Evolutionary conservation across 1,139 yeast genomes (phyloP).

Genomic region (Debaryomyces robertsiae): DNA sequence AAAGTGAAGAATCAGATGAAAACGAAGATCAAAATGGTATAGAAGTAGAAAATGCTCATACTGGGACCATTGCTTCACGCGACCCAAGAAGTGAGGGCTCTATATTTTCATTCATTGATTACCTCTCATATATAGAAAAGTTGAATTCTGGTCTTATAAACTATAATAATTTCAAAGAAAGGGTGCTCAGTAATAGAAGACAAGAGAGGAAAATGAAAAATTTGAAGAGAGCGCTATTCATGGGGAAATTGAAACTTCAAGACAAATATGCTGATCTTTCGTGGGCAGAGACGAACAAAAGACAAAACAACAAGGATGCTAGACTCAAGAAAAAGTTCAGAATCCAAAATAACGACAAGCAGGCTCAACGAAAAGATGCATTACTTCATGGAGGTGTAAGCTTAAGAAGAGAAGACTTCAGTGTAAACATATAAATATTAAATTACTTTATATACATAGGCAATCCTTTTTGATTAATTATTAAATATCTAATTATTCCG

Average conservation of each 20-base stretch:
- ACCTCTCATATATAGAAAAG: slow-evolving; percentile 7
- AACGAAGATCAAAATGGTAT: slow-evolving; percentile 9
- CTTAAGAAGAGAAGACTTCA: slow-evolving; percentile 13
- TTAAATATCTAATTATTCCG: too few species aligned
- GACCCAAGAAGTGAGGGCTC: neutral
- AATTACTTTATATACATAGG: slow-evolving; percentile 2
- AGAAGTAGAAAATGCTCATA: slow-evolving; percentile 10
- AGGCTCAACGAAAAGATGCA: slow-evolving; percentile 12
- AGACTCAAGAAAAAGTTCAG: slow-evolving; percentile 5
- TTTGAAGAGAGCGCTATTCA: slow-evolving; percentile 11
- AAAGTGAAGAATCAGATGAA: slow-evolving; percentile 9
- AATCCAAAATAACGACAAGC: slow-evolving; percentile 9
- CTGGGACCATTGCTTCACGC: neutral
- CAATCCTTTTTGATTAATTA: slow-evolving; percentile 1
- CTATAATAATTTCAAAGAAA: slow-evolving; percentile 8
- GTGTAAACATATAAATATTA: slow-evolving; percentile 5
- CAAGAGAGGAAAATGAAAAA: slow-evolving; percentile 7
- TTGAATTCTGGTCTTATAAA: slow-evolving; percentile 4
- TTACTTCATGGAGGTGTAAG: slow-evolving; percentile 15
- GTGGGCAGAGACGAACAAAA: slow-evolving; percentile 12
- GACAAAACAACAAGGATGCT: slow-evolving; percentile 2
- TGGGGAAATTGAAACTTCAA: slow-evolving; percentile 12
- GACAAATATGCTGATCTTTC: slow-evolving; percentile 9
- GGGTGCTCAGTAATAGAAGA: slow-evolving; percentile 6
- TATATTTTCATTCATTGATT: slow-evolving; percentile 2